Evolutionary conservation across 225 moss, liverwort and hornwort genomes (phyloP), one percentile per base, ranked within the genome.

Genomic region (Bryum argenteum): DNA sequence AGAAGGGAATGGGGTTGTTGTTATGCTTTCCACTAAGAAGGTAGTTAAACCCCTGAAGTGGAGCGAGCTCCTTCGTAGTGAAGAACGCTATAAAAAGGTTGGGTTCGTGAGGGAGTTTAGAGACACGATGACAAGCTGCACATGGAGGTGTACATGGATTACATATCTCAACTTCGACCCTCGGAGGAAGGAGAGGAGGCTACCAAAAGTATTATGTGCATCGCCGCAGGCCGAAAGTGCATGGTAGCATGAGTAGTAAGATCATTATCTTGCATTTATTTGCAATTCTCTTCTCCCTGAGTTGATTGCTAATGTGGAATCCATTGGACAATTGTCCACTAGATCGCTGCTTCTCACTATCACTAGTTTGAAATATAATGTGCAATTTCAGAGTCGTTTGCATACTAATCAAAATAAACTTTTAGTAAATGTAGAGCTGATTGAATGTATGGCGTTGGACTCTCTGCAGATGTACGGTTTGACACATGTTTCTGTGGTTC

Each of bases 361-460:
- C 28, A 28, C 3, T 28, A 28, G 28, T 28, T 2, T 28, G 28
- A 28, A 28, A 28, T 28, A 28, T 5, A 28, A 5, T 28, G 2
- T 2, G 28, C 5, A 28, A 28, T 28, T 2, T 28, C 5, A 28
- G 28, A 2, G 28, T 28, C n/a, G n/a, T 28, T 28, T 2, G 5
- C 5, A 28, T 2, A 28, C 5, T 28, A 5, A 2, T 28, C 5
- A 2, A 28, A 28, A 28, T 28, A 28, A 28, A 28, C 2, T 28
- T 2, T 2, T 5, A 5, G 5, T 2, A 2, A 28, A 2, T 28
- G 2, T 5, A 1, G 11, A 9, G 1, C 8, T 1, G 8, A 2
- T 43, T 1, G 5, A 2, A 28, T 2, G 2, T 28, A 5, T 5
- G 3, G 5, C 5, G 2, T 28, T 2, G 5, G 2, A 5, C 28